Base-by-base conservation (phyloP, 768 basidiomycete species). In the Lactarius vividus region DNA sequence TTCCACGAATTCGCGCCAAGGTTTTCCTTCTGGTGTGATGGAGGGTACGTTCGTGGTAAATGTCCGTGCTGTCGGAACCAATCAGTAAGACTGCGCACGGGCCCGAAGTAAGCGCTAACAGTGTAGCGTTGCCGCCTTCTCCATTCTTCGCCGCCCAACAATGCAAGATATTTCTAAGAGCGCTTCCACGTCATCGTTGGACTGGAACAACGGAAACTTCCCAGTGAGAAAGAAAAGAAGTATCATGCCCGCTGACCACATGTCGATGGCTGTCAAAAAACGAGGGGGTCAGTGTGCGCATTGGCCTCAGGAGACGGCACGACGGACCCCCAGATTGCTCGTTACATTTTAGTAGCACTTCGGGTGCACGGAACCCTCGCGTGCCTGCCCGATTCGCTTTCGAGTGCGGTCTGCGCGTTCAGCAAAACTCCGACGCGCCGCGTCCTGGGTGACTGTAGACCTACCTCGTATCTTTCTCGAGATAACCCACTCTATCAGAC, bases 331-430 rank as follows among this genome's bases (percentile, higher is more conserved):
- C 94, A 10, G 88, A 88, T 77, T 99, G 97, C 71, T 94, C 90
- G 4, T 86, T 86, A 71, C 97, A 99, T 75, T 98, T 99, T 46
- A 99, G 75, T 42, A 99, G 77, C 2, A 99, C 96, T 72, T 99
- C 97, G 0, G 97, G 97, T 1, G 97, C 95, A 64, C 97, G 86
- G 75, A 99, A 99, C 0, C 97, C 97, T 72, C 97, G 80, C 15
- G 97, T 99, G 4, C 97, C 97, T 1, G 97, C 97, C 57, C 97
- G 86, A 73, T 98, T 98, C 3, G 97, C 95, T 75, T 96, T 96
- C 60, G 92, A 90, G 44, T 82, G 80, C 1, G 92, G 91, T 70
- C 92, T 91, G 62, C 16, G 60, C 54, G 26, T 46, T 42, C 31
- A 39, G 42, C 58, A 49, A 66, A 26, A 64, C 46, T 35, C 49